Base-by-base conservation (phyloP, 306 rosid genomes). In the Sicyos edulis region DNA sequence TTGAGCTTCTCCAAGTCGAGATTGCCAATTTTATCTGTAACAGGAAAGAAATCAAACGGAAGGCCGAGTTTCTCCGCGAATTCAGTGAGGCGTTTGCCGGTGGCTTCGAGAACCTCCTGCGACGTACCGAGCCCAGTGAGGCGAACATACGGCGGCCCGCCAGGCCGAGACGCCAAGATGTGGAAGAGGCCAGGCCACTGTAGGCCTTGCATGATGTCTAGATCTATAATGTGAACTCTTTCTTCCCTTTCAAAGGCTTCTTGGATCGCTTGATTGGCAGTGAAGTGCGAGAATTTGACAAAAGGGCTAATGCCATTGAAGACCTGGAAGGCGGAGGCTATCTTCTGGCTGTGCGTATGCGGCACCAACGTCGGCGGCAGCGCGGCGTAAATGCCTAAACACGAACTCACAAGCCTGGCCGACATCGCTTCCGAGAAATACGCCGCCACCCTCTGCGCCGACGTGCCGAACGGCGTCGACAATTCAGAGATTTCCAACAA, bases 151-250 rank as follows among this genome's bases (percentile, higher is more conserved):
- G 99, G 99, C 0, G 99, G 97, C 0, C 99, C 99, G 3, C 99
- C 97, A 3, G 96, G 88, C 15, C 99, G 80, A 11, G 97, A 91
- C 52, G 99, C 96, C 15, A 93, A 76, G 24, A 93, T 91, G 78
- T 93, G 97, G 67, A 93, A 93, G 15, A 93, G 84, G 3, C 97
- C 99, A 9, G 99, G 99, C 99, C 99, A 93, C 42, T 93, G 99
- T 52, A 93, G 78, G 5, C 99, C 99, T 59, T 93, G 99, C 99
- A 93, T 93, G 71, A 93, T 91, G 32, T 93, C 99, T 0, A 93
- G 95, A 82, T 93, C 99, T 70, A 93, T 83, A 42, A 93, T 91
- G 59, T 93, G 99, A 20, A 93, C 99, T 45, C 96, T 76, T 49
- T 89, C 92, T 63, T 93, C 97, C 45, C 99, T 81, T 29, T 93